These are phyloP conservation scores for Mycena sanguinolenta DNA, from an alignment of 768 basidiomycete species.

Conservation along the genomic window DNA sequence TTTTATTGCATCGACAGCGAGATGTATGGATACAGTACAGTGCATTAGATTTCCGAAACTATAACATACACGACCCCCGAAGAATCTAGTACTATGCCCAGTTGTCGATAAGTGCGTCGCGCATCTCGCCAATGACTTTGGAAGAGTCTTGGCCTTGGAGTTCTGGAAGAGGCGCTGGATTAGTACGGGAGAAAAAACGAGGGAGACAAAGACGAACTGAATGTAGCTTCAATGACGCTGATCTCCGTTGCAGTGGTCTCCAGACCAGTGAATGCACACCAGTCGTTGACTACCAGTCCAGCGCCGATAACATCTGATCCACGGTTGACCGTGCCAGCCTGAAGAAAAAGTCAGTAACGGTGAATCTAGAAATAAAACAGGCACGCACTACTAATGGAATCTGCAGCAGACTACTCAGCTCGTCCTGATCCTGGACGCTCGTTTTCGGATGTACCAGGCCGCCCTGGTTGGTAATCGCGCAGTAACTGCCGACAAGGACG, in stretches of 20 bases:
- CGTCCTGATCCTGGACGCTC: conserved; percentile 96
- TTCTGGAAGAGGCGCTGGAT: conserved; percentile 58
- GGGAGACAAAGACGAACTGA: conserved; percentile 74
- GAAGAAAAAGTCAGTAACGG: conserved; percentile 3
- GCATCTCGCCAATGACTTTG: conserved; percentile 92
- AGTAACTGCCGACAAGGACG: conserved; percentile 96
- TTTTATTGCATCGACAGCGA: conserved; percentile 19
- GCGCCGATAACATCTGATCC: conserved; percentile 99
- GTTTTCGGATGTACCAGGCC: conserved; percentile 98
- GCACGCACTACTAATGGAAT: conserved; percentile 89
- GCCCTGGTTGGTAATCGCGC: conserved; percentile 95
- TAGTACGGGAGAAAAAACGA: conserved; percentile 14
- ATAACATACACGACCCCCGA: conserved; percentile 26
- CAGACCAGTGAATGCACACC: conserved; percentile 99
- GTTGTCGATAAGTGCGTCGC: conserved; percentile 91
- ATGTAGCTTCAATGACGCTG: conserved; percentile 96
- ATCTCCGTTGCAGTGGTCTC: conserved; percentile 99
- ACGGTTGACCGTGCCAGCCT: conserved; percentile 99
- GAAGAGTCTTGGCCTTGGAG: conserved; percentile 87
- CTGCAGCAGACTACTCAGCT: conserved; percentile 93
- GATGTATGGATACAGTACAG: conserved; percentile 29
- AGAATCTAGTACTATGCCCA: conserved; percentile 74
- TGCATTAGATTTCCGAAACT: conserved; percentile 26
- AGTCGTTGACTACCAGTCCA: conserved; percentile 98
- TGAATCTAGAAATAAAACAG: neutral